Percentiles rank a stretch among this genome's conserved stretches.
Evolutionary conservation across 352 stramenopile genomes (phyloP).

Genomic region (Aphanomyces invadans): DNA sequence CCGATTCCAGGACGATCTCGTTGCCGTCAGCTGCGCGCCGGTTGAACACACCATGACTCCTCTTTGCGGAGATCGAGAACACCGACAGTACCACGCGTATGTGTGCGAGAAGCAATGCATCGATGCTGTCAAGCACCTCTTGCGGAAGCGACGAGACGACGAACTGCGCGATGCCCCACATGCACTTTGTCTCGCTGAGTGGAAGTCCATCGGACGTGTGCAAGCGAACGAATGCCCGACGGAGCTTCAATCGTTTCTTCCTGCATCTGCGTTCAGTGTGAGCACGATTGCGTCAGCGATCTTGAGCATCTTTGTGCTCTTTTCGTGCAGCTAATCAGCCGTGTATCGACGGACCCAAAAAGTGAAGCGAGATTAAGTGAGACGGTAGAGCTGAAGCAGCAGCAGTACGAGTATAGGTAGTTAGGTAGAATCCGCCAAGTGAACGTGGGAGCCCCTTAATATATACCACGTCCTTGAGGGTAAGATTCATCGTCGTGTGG

Average conservation of each 20-base stretch:
- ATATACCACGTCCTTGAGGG: neutral
- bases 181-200: slow-evolving; percentile 15
- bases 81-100: neutral
- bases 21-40: neutral
- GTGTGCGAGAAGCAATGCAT: slow-evolving; percentile 25
- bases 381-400: no score
- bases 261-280: slow-evolving; percentile 4
- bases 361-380: no score
- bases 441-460: neutral
- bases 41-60: slow-evolving; percentile 16
- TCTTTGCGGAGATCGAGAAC: slow-evolving; percentile 11
- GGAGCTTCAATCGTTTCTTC: neutral
- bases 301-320: slow-evolving; percentile 18
- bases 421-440: no score
- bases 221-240: slow-evolving; percentile 6
- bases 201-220: slow-evolving; percentile 14
- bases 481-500: no score
- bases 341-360: neutral
- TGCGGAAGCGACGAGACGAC: slow-evolving; percentile 7
- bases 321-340: slow-evolving; percentile 17
- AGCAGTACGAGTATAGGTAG: no score
- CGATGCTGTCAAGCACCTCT: slow-evolving; percentile 18
- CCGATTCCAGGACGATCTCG: neutral
- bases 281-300: slow-evolving; percentile 22
- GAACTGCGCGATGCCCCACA: neutral